A percentile compares a stretch with the other conserved stretches of the same genome.
These are phyloP conservation scores for Pseudisothecium myosuroides DNA, from an alignment of 225 moss, liverwort and hornwort species.

Conservation along the genomic window DNA sequence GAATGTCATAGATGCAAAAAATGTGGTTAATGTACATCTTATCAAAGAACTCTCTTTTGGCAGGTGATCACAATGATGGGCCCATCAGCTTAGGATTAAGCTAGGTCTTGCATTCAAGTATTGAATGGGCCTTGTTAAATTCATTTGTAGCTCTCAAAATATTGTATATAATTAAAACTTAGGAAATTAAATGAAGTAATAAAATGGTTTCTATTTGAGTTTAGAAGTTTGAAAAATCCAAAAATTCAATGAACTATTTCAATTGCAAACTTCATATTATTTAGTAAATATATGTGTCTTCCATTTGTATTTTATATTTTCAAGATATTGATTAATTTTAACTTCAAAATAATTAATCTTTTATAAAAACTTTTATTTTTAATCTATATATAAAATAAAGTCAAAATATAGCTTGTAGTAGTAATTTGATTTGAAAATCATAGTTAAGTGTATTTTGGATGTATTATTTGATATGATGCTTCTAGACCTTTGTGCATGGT, in stretches of 20 bases:
- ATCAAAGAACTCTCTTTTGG: no score
- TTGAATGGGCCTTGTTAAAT: not conserved
- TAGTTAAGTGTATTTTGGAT: no score
- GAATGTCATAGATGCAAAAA: not conserved
- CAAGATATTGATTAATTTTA: not conserved
- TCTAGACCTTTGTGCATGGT: no score
- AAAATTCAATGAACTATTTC: not conserved
- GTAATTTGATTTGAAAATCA: no score
- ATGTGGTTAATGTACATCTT: no score
- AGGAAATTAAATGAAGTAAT: not conserved
- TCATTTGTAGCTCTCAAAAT: no score
- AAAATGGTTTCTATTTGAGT: not conserved
- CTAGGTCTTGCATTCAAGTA: not conserved
- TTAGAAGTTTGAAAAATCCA: not conserved
- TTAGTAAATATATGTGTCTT: not conserved
- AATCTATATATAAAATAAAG: no score
- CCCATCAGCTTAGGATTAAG: accelerated
- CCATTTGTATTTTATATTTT: not conserved
- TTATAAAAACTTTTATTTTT: no score
- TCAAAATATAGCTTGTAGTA: no score
- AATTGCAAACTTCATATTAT: not conserved
- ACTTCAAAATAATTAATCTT: no score
- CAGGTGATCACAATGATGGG: no score
- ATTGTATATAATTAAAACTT: not conserved
- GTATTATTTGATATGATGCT: no score